Conservation (phyloP, 2,329 filamentous ascomycete genomes). For the Penicillium sp. region DNA sequence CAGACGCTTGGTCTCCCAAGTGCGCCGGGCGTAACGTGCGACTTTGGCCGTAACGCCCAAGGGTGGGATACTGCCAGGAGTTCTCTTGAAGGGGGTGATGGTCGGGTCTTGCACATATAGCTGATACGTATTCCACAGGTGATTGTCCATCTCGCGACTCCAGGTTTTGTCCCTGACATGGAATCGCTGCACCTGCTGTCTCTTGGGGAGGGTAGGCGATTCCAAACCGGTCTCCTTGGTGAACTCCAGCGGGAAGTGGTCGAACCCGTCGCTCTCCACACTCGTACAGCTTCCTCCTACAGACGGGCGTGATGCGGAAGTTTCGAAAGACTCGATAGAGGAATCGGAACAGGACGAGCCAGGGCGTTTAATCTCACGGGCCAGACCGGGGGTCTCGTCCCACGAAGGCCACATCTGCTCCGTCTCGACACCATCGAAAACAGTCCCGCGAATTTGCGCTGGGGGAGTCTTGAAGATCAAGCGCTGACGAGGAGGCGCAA, state of each 20-base stretch:
- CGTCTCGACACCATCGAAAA: slow-evolving; percentile 36
- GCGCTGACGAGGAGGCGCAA: slow-evolving; percentile 45
- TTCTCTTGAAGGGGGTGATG: slow-evolving; percentile 68
- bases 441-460: slow-evolving; percentile 48
- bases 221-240: slow-evolving; percentile 43
- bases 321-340: slow-evolving; percentile 63
- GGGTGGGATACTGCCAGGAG: slow-evolving; percentile 65
- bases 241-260: slow-evolving; percentile 54
- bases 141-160: slow-evolving; percentile 67
- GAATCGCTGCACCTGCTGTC: slow-evolving; percentile 32
- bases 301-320: slow-evolving; percentile 59
- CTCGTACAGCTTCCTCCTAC: slow-evolving; percentile 64
- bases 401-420: slow-evolving; percentile 38
- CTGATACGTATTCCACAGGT: slow-evolving; percentile 69
- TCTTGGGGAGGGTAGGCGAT: slow-evolving; percentile 41
- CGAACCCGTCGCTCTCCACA: slow-evolving; percentile 61
- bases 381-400: slow-evolving; percentile 36
- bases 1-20: slow-evolving; percentile 57
- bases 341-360: slow-evolving; percentile 65
- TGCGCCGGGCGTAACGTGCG: slow-evolving; percentile 63
- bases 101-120: slow-evolving; percentile 67
- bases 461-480: slow-evolving; percentile 49
- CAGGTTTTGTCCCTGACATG: slow-evolving; percentile 46
- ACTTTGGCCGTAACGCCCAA: slow-evolving; percentile 67
- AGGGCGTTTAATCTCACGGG: slow-evolving; percentile 56